Conservation (phyloP, 805 yeast genomes). For the Saccharomycopsis sp. region DNA sequence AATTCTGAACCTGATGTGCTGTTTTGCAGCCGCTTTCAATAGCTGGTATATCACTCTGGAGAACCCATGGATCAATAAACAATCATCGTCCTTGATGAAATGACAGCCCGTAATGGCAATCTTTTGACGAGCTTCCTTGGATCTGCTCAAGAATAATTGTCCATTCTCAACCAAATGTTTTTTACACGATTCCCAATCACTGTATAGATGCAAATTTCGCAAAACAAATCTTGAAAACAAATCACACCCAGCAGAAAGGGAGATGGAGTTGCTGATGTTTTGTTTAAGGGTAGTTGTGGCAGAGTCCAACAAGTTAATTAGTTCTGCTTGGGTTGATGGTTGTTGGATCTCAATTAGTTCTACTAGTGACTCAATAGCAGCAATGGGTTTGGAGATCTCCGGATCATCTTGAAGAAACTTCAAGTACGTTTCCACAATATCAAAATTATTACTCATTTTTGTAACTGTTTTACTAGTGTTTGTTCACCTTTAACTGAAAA, state of each 20-base stretch:
- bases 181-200: conserved; percentile 93
- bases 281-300: conserved; percentile 68
- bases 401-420: conserved; percentile 77
- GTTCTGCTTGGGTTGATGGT: conserved; percentile 89
- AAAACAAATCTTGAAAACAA: conserved; percentile 88
- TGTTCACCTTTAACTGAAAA: too few species aligned
- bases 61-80: conserved; percentile 78
- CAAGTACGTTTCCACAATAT: conserved; percentile 72
- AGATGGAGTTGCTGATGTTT: conserved; percentile 82
- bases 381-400: conserved; percentile 99
- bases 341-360: conserved; percentile 71
- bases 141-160: conserved; percentile 79
- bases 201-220: conserved; percentile 73
- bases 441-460: conserved; percentile 35
- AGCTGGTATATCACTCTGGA: conserved; percentile 84
- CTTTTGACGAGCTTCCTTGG: conserved; percentile 78
- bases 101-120: conserved; percentile 83
- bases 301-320: conserved; percentile 68
- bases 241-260: conserved; percentile 96
- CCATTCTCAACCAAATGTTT: conserved; percentile 89
- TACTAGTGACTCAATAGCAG: conserved; percentile 92
- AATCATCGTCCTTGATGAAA: conserved; percentile 89
- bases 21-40: conserved; percentile 64
- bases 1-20: conserved; percentile 70
- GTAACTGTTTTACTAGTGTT: too few species aligned